Evolutionary conservation across 1,284 basidiomycete species (phyloP).

Genomic region (Agroathelia rolfsii): DNA sequence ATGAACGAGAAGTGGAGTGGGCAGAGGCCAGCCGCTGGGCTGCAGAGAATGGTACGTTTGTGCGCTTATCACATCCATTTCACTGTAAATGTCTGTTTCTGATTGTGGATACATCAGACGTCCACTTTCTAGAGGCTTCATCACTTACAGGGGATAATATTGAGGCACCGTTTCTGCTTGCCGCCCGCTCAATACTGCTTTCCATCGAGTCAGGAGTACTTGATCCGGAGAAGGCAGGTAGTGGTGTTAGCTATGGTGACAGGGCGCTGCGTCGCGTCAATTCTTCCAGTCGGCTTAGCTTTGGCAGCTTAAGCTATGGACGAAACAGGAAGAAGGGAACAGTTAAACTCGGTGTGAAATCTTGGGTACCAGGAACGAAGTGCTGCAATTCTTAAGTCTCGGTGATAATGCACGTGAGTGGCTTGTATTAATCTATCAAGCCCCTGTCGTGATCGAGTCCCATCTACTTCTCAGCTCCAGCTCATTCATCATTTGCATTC

Average conservation of each 20-base stretch:
- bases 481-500: conserved; percentile 1
- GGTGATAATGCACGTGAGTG: too few species aligned
- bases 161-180: conserved; percentile 85
- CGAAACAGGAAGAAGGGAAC: conserved; percentile 48
- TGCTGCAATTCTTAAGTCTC: conserved; percentile 42
- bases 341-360: conserved; percentile 48
- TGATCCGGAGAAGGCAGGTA: conserved; percentile 89
- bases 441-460: conserved; percentile 12
- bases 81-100: too few species aligned
- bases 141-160: conserved; percentile 91
- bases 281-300: conserved; percentile 73
- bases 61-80: too few species aligned
- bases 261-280: conserved; percentile 80
- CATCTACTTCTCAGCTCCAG: neutral
- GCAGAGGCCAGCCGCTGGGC: conserved; percentile 92
- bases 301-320: conserved; percentile 61
- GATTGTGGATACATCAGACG: too few species aligned
- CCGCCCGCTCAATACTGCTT: conserved; percentile 84
- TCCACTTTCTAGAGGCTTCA: conserved; percentile 90
- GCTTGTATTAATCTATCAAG: too few species aligned
- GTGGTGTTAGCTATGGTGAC: conserved; percentile 95
- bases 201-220: conserved; percentile 86
- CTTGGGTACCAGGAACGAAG: conserved; percentile 44
- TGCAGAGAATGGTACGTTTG: conserved; percentile 70
- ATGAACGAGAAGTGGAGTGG: conserved; percentile 91